Conservation (phyloP, 2,329 filamentous ascomycete species). For the Colletotrichum theobromicola region DNA sequence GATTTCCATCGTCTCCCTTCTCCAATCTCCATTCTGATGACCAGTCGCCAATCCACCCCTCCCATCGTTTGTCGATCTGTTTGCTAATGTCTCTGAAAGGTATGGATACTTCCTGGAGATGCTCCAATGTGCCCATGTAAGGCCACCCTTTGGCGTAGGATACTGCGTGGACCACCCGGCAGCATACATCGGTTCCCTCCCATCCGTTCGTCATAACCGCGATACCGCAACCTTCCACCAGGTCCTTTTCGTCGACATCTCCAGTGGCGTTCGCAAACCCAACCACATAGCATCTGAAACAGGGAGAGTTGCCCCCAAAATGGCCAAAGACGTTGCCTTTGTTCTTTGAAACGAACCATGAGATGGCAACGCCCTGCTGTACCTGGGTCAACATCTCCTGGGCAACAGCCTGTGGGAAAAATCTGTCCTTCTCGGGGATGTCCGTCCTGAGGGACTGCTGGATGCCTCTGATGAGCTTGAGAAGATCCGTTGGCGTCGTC, state of each 20-base stretch:
- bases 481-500: conserved; percentile 27
- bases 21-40: neutral
- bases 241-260: neutral
- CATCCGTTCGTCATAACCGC: conserved; percentile 26
- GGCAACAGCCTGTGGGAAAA: conserved; percentile 17
- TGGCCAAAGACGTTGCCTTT: conserved; percentile 19
- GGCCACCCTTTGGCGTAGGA: conserved; percentile 10
- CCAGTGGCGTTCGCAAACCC: conserved; percentile 18
- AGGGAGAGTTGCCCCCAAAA: conserved; percentile 22
- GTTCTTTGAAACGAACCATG: conserved; percentile 20
- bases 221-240: conserved; percentile 19
- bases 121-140: neutral
- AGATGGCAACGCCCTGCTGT: conserved; percentile 9
- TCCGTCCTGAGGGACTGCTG: conserved; percentile 20
- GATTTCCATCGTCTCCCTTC: neutral
- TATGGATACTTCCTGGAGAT: neutral
- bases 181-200: neutral
- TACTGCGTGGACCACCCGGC: conserved; percentile 1
- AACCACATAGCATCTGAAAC: conserved; percentile 19
- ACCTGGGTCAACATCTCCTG: conserved; percentile 24
- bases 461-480: conserved; percentile 22
- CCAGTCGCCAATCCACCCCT: conserved; percentile 1
- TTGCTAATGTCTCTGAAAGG: neutral
- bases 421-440: neutral
- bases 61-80: neutral